A percentile compares a stretch with the other conserved stretches of the same genome.
Conservation (phyloP, 352 stramenopile genomes). For the Pythium pyrilobum region DNA sequence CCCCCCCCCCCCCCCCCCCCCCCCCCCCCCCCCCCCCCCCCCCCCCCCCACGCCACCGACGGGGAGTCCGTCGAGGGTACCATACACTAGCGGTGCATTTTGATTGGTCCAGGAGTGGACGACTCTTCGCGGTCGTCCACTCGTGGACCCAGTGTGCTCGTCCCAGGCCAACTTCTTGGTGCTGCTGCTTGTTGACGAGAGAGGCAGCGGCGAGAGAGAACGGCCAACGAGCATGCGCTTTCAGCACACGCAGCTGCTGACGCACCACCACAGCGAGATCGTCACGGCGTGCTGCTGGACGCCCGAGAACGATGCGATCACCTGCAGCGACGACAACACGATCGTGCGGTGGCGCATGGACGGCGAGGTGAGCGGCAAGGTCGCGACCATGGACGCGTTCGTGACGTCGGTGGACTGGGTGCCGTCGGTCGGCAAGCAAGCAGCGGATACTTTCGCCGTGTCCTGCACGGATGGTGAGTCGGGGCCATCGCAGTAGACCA, state of each 20-base stretch:
- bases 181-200: not conserved
- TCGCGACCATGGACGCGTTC: conserved; percentile 68
- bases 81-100: too few species aligned
- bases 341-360: conserved; percentile 84
- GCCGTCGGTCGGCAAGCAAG: conserved; percentile 77
- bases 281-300: conserved; percentile 85
- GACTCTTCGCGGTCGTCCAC: too few species aligned
- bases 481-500: too few species aligned
- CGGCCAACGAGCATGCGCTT: conserved; percentile 65
- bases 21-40: too few species aligned
- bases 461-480: conserved; percentile 81
- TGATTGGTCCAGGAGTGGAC: too few species aligned
- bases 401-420: conserved; percentile 80
- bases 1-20: too few species aligned
- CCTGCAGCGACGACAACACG: conserved; percentile 81
- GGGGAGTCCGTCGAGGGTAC: too few species aligned
- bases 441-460: conserved; percentile 81
- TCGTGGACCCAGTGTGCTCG: too few species aligned
- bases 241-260: conserved; percentile 67
- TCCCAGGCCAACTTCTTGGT: too few species aligned
- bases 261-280: conserved; percentile 75
- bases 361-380: conserved; percentile 68
- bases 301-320: conserved; percentile 85
- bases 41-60: too few species aligned
- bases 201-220: too few species aligned